Conservation (phyloP, 2,329 filamentous ascomycete genomes). For the Rutstroemia sp. region DNA sequence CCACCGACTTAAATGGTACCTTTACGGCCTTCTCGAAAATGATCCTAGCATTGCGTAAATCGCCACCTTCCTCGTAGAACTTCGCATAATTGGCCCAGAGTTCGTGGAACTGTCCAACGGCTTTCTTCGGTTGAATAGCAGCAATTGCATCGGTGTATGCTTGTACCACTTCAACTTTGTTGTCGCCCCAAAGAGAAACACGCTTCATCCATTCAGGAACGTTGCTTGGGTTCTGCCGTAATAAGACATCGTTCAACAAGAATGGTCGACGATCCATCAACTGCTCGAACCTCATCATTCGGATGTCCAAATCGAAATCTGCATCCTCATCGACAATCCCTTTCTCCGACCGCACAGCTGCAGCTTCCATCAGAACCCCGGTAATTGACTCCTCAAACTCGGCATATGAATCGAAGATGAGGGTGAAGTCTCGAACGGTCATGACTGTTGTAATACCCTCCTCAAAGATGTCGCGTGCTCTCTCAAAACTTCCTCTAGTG, state of each 20-base stretch:
- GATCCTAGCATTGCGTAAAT: conserved; percentile 75
- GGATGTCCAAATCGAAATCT: conserved; percentile 90
- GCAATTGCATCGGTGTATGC: conserved; percentile 94
- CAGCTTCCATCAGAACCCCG: conserved; percentile 81
- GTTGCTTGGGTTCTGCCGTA: conserved; percentile 94
- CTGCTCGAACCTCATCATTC: conserved; percentile 97
- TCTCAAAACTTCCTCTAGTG: conserved; percentile 84
- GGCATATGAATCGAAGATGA: conserved; percentile 92
- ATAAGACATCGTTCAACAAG: conserved; percentile 87
- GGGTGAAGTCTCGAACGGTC: conserved; percentile 95
- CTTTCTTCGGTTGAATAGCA: conserved; percentile 89
- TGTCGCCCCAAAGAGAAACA: conserved; percentile 90
- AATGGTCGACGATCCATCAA: conserved; percentile 96
- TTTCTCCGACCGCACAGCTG: conserved; percentile 71
- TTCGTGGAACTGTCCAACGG: conserved; percentile 85
- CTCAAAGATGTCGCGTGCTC: conserved; percentile 87
- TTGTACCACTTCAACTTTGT: conserved; percentile 82
- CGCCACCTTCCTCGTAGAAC: conserved; percentile 85
- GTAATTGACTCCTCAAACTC: conserved; percentile 98
- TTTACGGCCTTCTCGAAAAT: conserved; percentile 98
- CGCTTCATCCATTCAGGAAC: conserved; percentile 97
- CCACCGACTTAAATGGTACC: conserved; percentile 95
- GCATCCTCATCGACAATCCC: conserved; percentile 71
- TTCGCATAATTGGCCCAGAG: conserved; percentile 96
- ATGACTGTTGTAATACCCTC: conserved; percentile 96